These are phyloP conservation scores for Phytophthora pluvialis DNA, from an alignment of 352 stramenopile species.

Conservation along the genomic window DNA sequence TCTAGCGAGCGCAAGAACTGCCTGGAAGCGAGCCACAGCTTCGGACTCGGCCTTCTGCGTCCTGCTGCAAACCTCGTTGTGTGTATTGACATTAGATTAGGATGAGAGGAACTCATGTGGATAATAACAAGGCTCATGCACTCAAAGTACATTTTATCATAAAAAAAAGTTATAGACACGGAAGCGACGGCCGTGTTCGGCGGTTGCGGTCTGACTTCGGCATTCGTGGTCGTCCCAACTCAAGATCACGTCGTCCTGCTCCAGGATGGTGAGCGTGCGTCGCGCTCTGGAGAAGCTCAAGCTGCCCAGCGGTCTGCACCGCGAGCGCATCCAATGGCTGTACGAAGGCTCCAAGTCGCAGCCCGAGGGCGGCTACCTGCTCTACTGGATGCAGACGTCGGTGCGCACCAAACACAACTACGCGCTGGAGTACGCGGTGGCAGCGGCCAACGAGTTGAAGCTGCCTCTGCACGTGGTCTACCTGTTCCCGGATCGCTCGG, in stretches of 20 bases:
- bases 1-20: constrained; percentile 5
- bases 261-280: constrained; percentile 42
- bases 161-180: background rate
- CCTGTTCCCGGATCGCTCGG: constrained; percentile 66
- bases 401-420: constrained; percentile 87
- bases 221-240: constrained; percentile 15
- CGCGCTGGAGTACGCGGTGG: constrained; percentile 78
- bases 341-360: constrained; percentile 53
- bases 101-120: constrained; percentile 33
- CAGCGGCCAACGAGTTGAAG: constrained; percentile 63
- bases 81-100: constrained; percentile 45
- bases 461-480: constrained; percentile 83
- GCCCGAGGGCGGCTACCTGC: constrained; percentile 43
- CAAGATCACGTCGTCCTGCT: constrained; percentile 2
- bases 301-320: constrained; percentile 67
- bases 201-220: constrained; percentile 10
- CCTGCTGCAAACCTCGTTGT: constrained; percentile 28
- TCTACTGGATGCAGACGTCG: constrained; percentile 92
- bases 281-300: constrained; percentile 61
- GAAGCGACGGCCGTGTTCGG: constrained; percentile 26
- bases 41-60: background rate
- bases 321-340: constrained; percentile 77
- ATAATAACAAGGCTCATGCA: constrained; percentile 35
- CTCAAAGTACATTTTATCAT: background rate
- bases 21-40: background rate